Evolutionary conservation across 768 basidiomycete genomes (phyloP).

Genomic region (Lentinula sp.): DNA sequence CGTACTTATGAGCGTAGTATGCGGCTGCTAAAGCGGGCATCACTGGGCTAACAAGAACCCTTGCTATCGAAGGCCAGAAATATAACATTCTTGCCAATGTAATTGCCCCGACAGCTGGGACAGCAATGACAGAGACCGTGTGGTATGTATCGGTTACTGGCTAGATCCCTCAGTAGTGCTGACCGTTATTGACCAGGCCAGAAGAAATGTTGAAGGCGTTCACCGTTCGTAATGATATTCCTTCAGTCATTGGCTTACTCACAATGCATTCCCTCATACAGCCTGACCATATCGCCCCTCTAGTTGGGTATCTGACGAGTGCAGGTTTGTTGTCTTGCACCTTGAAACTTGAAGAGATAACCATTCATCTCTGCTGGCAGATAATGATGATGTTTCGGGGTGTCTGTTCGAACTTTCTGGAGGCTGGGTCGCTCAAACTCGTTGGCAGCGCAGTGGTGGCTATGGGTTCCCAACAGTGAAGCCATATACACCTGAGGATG

Average conservation of each 20-base stretch:
- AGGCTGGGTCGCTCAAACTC: slow-evolving; percentile 87
- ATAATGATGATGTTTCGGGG: slow-evolving; percentile 69
- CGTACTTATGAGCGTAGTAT: slow-evolving; percentile 42
- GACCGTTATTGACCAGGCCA: slow-evolving; percentile 36
- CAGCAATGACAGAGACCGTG: slow-evolving; percentile 85
- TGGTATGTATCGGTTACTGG: slow-evolving; percentile 38
- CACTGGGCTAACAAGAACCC: slow-evolving; percentile 81
- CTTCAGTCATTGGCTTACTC: neutral
- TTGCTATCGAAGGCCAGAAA: slow-evolving; percentile 88
- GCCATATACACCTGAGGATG: slow-evolving; percentile 72
- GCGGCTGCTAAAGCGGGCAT: slow-evolving; percentile 91
- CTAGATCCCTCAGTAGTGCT: neutral
- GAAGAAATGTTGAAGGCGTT: slow-evolving; percentile 86
- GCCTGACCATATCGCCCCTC: slow-evolving; percentile 89
- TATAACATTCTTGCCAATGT: slow-evolving; percentile 88
- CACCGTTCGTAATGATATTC: slow-evolving; percentile 45
- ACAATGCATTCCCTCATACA: slow-evolving; percentile 18
- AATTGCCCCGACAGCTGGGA: slow-evolving; percentile 84
- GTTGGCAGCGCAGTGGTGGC: slow-evolving; percentile 91
- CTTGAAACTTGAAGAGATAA: neutral
- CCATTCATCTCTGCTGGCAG: slow-evolving; percentile 19
- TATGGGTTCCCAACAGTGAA: slow-evolving; percentile 80
- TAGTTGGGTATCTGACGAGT: slow-evolving; percentile 87
- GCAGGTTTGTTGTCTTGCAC: slow-evolving; percentile 35
- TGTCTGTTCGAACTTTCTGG: slow-evolving; percentile 81